A percentile compares a stretch with the other conserved stretches of the same genome.
These are phyloP conservation scores for Exobasidium rhododendri DNA, from an alignment of 1,284 basidiomycete genomes.

Conservation along the genomic window DNA sequence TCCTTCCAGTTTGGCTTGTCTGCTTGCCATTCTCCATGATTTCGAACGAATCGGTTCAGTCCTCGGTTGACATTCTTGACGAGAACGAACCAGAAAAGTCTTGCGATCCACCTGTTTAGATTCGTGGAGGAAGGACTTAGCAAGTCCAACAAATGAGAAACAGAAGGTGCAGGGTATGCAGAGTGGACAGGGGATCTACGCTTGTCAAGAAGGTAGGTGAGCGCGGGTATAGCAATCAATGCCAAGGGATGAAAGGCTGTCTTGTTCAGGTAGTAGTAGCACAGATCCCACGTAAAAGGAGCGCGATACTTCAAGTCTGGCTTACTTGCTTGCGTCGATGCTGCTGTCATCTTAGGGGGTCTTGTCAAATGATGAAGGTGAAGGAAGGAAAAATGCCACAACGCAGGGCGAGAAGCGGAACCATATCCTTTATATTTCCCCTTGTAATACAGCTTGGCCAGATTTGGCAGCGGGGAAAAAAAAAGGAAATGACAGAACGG, in stretches of 20 bases:
- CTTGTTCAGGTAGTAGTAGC: slow-evolving; percentile 30
- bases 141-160: slow-evolving; percentile 22
- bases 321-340: slow-evolving; percentile 7
- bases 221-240: slow-evolving; percentile 35
- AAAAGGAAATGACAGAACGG: too few relatives aligned
- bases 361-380: neutral
- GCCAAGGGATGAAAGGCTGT: slow-evolving; percentile 43
- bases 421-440: too few relatives aligned
- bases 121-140: slow-evolving; percentile 16
- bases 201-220: slow-evolving; percentile 34
- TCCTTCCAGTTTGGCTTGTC: slow-evolving; percentile 43
- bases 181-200: slow-evolving; percentile 17
- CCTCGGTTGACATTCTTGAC: slow-evolving; percentile 32
- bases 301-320: slow-evolving; percentile 18
- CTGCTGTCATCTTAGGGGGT: neutral
- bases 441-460: too few relatives aligned
- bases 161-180: slow-evolving; percentile 10
- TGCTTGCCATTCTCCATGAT: slow-evolving; percentile 34
- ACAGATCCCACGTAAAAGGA: slow-evolving; percentile 40
- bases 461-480: too few relatives aligned
- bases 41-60: slow-evolving; percentile 38
- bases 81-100: slow-evolving; percentile 34
- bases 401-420: too few relatives aligned
- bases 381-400: neutral
- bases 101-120: slow-evolving; percentile 39